These are phyloP conservation scores for Volvox reticuliferus DNA, from an alignment of 139 green algal species.

Conservation along the genomic window DNA sequence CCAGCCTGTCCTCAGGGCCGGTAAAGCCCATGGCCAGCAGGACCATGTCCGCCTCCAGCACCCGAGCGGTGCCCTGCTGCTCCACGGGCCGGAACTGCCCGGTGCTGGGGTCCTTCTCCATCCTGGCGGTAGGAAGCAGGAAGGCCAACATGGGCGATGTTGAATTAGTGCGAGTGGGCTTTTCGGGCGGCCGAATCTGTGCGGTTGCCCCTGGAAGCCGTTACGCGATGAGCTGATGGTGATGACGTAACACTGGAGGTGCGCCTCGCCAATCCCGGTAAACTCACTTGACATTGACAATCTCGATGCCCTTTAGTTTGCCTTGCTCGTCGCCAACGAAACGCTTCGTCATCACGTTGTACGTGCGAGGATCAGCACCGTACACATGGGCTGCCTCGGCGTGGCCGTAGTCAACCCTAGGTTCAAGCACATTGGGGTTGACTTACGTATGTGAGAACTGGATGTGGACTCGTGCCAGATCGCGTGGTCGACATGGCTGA, in stretches of 20 bases:
- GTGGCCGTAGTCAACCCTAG: slow-evolving; percentile 92
- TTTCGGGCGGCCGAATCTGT: too few species aligned
- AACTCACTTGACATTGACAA: slow-evolving; percentile 70
- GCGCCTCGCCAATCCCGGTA: too few species aligned
- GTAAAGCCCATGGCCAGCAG: slow-evolving; percentile 98
- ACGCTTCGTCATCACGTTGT: slow-evolving; percentile 95
- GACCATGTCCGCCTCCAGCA: slow-evolving; percentile 92
- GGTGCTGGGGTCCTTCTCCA: slow-evolving; percentile 48
- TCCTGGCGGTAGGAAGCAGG: neutral
- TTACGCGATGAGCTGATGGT: too few species aligned
- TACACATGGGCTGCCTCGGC: slow-evolving; percentile 85
- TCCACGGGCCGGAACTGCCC: slow-evolving; percentile 77
- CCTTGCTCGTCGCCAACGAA: slow-evolving; percentile 90
- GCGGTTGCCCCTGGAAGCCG: too few species aligned
- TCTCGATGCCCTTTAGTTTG: slow-evolving; percentile 85
- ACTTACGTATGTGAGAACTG: too few species aligned
- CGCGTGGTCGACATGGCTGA: too few species aligned
- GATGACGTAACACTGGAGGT: too few species aligned
- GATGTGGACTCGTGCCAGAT: too few species aligned
- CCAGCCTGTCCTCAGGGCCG: slow-evolving; percentile 90
- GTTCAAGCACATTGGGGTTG: too few species aligned
- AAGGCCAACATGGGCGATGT: too few species aligned
- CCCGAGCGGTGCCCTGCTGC: slow-evolving; percentile 74
- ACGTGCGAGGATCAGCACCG: slow-evolving; percentile 89
- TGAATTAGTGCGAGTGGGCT: too few species aligned